A percentile compares a stretch with the other conserved stretches of the same genome.
These are phyloP conservation scores for Fusarium hostae DNA, from an alignment of 2,329 filamentous ascomycete genomes.

Conservation along the genomic window DNA sequence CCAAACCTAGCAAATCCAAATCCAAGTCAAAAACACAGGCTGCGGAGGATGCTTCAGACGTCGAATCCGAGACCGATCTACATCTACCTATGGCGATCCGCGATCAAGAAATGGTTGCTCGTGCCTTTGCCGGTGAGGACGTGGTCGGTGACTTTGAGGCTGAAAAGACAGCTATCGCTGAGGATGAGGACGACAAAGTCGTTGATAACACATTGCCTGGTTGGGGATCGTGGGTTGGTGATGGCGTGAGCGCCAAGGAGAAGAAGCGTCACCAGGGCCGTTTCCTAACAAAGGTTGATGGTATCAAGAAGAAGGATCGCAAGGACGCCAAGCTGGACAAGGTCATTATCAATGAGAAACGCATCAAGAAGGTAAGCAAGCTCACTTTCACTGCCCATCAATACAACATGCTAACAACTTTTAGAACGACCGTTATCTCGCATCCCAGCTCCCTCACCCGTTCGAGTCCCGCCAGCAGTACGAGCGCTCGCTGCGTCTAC, in stretches of 20 bases:
- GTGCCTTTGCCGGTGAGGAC: conserved; percentile 90
- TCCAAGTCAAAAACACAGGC: conserved; percentile 41
- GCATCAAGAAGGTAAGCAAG: conserved; percentile 78
- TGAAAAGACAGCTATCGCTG: conserved; percentile 78
- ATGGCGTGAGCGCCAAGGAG: conserved; percentile 78
- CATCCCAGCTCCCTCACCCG: conserved; percentile 84
- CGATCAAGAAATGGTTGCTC: conserved; percentile 76
- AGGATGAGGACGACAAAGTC: conserved; percentile 84
- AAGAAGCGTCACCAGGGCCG: conserved; percentile 71
- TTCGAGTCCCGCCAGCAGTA: conserved; percentile 91
- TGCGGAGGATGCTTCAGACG: conserved; percentile 47
- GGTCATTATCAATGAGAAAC: conserved; percentile 94
- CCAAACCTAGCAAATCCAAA: conserved; percentile 46
- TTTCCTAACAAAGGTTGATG: conserved; percentile 74
- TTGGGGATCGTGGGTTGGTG: conserved; percentile 93
- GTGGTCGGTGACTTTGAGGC: conserved; percentile 81
- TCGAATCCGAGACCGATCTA: conserved; percentile 59
- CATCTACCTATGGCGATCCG: conserved; percentile 68
- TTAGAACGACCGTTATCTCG: conserved; percentile 87
- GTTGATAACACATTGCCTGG: conserved; percentile 88
- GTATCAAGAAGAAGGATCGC: conserved; percentile 79
- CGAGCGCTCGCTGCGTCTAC: conserved; percentile 85
- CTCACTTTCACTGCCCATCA: not conserved
- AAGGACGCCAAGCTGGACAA: conserved; percentile 84
- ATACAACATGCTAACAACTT: not conserved